Percentiles rank a stretch among this genome's conserved stretches.
These are phyloP conservation scores for Boletus vinaceobasis DNA, from an alignment of 768 basidiomycete genomes.

Conservation along the genomic window DNA sequence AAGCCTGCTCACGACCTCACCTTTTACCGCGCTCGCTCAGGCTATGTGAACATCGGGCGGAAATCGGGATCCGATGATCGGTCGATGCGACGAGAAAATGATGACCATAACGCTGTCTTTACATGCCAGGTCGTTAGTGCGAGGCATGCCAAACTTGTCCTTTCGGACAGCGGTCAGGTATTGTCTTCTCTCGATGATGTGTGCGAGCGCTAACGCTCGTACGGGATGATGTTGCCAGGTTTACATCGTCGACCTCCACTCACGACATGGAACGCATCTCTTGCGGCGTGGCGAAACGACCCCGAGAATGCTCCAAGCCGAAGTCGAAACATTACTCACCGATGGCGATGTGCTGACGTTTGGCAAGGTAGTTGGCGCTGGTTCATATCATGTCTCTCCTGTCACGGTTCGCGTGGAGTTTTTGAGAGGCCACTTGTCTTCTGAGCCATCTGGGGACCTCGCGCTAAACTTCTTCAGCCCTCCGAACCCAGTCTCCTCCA, in stretches of 20 bases:
- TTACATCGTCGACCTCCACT: constrained; percentile 65
- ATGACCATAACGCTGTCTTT: constrained; percentile 56
- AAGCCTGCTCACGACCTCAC: constrained; percentile 44
- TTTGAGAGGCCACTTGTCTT: constrained; percentile 22
- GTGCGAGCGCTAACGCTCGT: constrained; percentile 16
- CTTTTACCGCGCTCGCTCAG: constrained; percentile 50
- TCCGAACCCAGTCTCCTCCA: constrained; percentile 29
- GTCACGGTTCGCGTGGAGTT: constrained; percentile 61
- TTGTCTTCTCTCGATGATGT: constrained; percentile 12
- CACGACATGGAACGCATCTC: constrained; percentile 76
- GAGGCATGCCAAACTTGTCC: constrained; percentile 72
- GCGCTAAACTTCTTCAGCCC: constrained; percentile 17
- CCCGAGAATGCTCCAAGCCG: constrained; percentile 49
- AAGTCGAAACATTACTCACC: constrained; percentile 52
- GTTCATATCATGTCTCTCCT: constrained; percentile 58
- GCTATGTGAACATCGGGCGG: constrained; percentile 63
- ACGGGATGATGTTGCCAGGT: constrained; percentile 40
- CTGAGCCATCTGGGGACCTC: constrained; percentile 18
- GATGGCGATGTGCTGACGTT: constrained; percentile 75
- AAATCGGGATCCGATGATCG: constrained; percentile 49
- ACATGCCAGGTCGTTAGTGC: constrained; percentile 78
- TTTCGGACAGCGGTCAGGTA: constrained; percentile 70
- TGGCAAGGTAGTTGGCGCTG: constrained; percentile 70
- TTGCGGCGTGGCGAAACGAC: constrained; percentile 48
- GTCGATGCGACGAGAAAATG: constrained; percentile 37